These are phyloP conservation scores for Metarhizium album DNA, from an alignment of 2,329 filamentous ascomycete species.

Conservation along the genomic window DNA sequence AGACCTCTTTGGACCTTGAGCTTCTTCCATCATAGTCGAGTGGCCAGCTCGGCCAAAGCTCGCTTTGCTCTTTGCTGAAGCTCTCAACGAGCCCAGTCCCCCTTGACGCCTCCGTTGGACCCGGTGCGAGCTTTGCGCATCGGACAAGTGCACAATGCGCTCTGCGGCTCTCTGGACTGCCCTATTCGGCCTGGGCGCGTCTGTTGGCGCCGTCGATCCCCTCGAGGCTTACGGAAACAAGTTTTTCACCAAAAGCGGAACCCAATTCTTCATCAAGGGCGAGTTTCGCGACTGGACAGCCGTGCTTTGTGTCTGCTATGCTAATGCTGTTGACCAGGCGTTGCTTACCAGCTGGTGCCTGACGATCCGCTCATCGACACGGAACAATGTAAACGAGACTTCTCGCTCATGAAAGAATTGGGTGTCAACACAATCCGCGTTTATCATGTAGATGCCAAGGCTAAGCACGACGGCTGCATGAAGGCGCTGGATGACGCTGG, in stretches of 20 bases:
- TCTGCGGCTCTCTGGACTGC: conserved; percentile 22
- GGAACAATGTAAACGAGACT: conserved; percentile 67
- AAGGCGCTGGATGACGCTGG: conserved; percentile 64
- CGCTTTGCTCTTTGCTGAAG: background rate
- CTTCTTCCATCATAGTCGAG: background rate
- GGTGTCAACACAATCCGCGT: conserved; percentile 78
- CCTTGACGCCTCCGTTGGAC: background rate
- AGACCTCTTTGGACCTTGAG: background rate
- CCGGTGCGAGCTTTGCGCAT: background rate
- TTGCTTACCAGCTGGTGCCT: conserved; percentile 56
- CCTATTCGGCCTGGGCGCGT: conserved; percentile 22
- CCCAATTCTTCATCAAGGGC: conserved; percentile 82
- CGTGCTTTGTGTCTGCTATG: background rate
- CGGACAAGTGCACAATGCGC: conserved; percentile 23
- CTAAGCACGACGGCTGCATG: conserved; percentile 73
- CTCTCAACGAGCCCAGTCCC: background rate
- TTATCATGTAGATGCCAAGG: conserved; percentile 69
- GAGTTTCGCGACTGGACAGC: conserved; percentile 9
- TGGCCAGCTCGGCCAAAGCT: background rate
- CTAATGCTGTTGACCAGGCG: conserved; percentile 35
- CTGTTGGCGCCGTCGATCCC: conserved; percentile 31
- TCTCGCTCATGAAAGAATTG: conserved; percentile 64
- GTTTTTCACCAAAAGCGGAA: conserved; percentile 72
- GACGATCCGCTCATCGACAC: conserved; percentile 68
- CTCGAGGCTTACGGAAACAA: conserved; percentile 60